Evolutionary conservation across 202 grass and related monocot species (phyloP).

Genomic region (Zoysia matrella): DNA sequence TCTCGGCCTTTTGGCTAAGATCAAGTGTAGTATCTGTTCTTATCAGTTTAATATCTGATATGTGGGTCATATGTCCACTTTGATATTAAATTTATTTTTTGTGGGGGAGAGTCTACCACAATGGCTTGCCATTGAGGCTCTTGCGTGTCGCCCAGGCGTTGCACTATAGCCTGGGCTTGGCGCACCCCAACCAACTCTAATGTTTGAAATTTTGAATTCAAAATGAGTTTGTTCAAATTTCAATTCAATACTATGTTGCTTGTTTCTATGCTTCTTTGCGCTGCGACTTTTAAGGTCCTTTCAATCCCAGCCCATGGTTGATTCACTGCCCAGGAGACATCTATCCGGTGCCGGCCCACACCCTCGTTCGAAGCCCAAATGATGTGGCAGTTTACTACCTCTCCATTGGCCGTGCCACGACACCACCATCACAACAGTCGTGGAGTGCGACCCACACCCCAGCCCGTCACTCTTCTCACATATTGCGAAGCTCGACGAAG

Average conservation of each 20-base stretch:
- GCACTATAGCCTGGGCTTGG: neutral
- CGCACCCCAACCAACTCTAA: neutral
- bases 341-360: no score
- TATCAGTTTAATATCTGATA: conserved; percentile 41
- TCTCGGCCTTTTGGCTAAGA: conserved; percentile 85
- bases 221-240: no score
- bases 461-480: neutral
- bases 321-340: neutral
- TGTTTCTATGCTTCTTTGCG: no score
- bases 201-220: neutral
- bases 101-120: no score
- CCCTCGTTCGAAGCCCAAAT: neutral
- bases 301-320: neutral
- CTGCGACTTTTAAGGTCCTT: no score
- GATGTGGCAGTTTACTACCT: neutral
- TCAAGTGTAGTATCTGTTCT: conserved; percentile 63
- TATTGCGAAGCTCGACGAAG: neutral
- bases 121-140: neutral
- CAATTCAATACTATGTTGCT: no score
- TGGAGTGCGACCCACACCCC: no score
- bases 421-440: neutral
- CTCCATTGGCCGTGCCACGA: conserved; percentile 2
- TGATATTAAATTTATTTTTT: no score
- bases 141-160: neutral
- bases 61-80: no score